Conservation (phyloP, 352 stramenopile genomes). For the Aphanomyces euteiches region DNA sequence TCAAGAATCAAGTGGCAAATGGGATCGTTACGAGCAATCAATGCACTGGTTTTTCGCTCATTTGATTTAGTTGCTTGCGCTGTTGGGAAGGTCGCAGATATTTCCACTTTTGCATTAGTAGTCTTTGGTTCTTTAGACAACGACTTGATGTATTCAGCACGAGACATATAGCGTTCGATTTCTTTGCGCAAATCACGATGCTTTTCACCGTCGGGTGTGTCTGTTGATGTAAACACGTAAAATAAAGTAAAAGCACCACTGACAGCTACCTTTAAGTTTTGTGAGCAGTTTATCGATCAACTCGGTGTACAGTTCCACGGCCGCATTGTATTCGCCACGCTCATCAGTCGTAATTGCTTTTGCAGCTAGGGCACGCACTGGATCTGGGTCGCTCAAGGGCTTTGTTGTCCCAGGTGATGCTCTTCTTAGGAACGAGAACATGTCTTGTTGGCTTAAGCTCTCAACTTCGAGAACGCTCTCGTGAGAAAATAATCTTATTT, state of each 20-base stretch:
- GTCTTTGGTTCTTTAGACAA: not conserved
- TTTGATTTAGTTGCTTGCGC: not conserved
- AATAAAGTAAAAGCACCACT: conserved; percentile 28
- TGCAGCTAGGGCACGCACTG: conserved; percentile 4
- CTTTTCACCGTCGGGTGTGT: not conserved
- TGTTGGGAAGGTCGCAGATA: not conserved
- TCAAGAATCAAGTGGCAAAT: conserved; percentile 75
- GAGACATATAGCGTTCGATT: conserved; percentile 77
- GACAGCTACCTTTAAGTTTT: conserved; percentile 46
- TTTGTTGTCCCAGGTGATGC: not conserved
- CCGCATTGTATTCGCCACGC: conserved; percentile 40
- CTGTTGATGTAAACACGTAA: conserved; percentile 3
- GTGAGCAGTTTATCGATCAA: conserved; percentile 75
- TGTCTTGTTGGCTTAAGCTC: no score
- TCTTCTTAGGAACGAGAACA: no score
- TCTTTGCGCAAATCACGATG: conserved; percentile 46
- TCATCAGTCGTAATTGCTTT: conserved; percentile 54
- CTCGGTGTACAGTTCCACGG: conserved; percentile 65
- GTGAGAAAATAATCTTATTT: no score
- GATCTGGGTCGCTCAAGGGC: not conserved
- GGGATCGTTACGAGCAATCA: conserved; percentile 45
- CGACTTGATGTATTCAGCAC: conserved; percentile 63
- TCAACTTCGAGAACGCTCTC: no score
- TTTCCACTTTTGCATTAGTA: not conserved
- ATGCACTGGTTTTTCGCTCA: not conserved